Evolutionary conservation across 129 eudicot genomes (phyloP).

Genomic region (Flaveria brownii): DNA sequence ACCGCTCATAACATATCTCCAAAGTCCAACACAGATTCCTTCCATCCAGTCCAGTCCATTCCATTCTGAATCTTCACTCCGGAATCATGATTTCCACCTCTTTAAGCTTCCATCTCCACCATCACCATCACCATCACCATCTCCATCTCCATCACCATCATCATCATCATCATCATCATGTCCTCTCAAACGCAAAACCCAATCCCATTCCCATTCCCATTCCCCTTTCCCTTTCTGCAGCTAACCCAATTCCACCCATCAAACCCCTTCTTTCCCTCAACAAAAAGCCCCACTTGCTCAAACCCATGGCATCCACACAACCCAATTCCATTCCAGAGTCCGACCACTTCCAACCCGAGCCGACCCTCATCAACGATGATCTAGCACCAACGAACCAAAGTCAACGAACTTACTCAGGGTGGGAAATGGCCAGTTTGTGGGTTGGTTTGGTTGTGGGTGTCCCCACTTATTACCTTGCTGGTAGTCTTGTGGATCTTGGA

Average conservation of each 20-base stretch:
- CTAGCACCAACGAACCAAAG: constrained; percentile 59
- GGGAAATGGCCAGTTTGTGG: constrained; percentile 91
- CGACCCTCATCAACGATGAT: constrained; percentile 71
- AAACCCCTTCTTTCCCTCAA: background rate
- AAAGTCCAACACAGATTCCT: constrained; percentile 35
- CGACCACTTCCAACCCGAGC: constrained; percentile 58
- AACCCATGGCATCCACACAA: constrained; percentile 54
- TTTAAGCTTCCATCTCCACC: constrained; percentile 52
- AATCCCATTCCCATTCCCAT: constrained; percentile 2
- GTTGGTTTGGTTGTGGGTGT: constrained; percentile 91
- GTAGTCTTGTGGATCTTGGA: constrained; percentile 92
- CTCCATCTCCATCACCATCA: no score
- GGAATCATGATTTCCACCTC: constrained; percentile 60
- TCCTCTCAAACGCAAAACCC: constrained; percentile 34
- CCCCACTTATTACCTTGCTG: constrained; percentile 89
- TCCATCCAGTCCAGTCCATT: constrained; percentile 6
- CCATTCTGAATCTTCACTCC: constrained; percentile 14
- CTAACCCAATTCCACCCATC: constrained; percentile 21
- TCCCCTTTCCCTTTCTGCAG: background rate
- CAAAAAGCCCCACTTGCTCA: constrained; percentile 13
- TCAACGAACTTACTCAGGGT: constrained; percentile 68
- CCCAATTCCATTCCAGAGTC: constrained; percentile 33
- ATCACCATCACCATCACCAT: constrained; percentile 17
- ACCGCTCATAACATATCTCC: constrained; percentile 45
- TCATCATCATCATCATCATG: constrained; percentile 22